These are phyloP conservation scores for Inonotus obliquus DNA, from an alignment of 1,284 basidiomycete species.

Conservation along the genomic window DNA sequence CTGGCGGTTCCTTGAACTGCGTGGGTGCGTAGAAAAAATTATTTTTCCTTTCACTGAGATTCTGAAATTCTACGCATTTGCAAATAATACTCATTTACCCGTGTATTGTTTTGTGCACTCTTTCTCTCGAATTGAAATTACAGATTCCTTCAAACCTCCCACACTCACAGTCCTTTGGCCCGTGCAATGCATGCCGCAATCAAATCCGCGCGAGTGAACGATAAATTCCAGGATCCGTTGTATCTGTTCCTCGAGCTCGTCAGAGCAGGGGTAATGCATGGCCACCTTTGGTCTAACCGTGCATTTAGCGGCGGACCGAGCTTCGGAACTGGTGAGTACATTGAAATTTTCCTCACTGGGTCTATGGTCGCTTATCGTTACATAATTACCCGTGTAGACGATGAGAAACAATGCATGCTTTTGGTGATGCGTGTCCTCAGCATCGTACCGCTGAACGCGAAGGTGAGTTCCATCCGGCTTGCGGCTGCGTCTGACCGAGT, in stretches of 20 bases:
- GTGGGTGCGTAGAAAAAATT: conserved; percentile 58
- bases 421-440: conserved; percentile 95
- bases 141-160: conserved; percentile 84
- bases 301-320: conserved; percentile 92
- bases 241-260: conserved; percentile 92
- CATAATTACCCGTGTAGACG: conserved; percentile 43
- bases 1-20: conserved; percentile 95
- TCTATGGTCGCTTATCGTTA: conserved; percentile 10
- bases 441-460: conserved; percentile 90
- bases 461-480: conserved; percentile 46
- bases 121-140: conserved; percentile 4
- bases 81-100: conserved; percentile 19
- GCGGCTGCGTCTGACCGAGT: not conserved
- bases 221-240: conserved; percentile 97
- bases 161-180: conserved; percentile 87
- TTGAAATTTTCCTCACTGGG: conserved; percentile 15
- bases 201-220: conserved; percentile 77
- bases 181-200: conserved; percentile 86
- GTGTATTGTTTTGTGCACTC: conserved; percentile 11
- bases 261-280: conserved; percentile 93
- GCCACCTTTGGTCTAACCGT: conserved; percentile 84
- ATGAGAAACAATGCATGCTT: conserved; percentile 88
- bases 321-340: conserved; percentile 74
- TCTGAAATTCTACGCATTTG: not conserved
- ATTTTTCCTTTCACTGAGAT: conserved; percentile 17